Conservation (phyloP, 257 asterid genomes). For the Salvia hispanica region DNA sequence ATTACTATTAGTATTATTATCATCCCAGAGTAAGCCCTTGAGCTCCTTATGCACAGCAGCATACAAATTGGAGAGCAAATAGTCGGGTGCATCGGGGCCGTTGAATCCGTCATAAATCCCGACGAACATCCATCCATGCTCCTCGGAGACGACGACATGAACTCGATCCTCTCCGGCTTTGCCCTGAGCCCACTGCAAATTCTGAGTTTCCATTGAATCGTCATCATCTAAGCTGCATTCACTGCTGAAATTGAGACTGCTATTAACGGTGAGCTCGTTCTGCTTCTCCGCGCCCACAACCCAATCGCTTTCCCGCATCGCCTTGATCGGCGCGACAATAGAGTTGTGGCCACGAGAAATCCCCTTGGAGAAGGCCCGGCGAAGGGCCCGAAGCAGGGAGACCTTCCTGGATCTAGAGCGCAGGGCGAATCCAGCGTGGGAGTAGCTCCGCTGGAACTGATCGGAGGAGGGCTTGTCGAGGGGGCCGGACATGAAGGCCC, state of each 20-base stretch:
- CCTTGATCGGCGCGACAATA: slow-evolving; percentile 84
- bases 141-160: slow-evolving; percentile 82
- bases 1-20: slow-evolving; percentile 33
- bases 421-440: slow-evolving; percentile 71
- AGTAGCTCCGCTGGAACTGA: slow-evolving; percentile 74
- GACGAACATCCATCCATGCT: slow-evolving; percentile 87
- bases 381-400: slow-evolving; percentile 61
- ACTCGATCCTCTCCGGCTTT: slow-evolving; percentile 97
- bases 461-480: slow-evolving; percentile 78
- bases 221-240: slow-evolving; percentile 70
- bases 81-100: slow-evolving; percentile 95
- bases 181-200: slow-evolving; percentile 98
- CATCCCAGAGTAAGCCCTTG: slow-evolving; percentile 78
- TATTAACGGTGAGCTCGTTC: slow-evolving; percentile 56
- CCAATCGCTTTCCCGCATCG: slow-evolving; percentile 70
- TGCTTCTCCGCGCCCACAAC: slow-evolving; percentile 62
- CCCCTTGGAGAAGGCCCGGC: slow-evolving; percentile 73
- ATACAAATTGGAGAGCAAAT: slow-evolving; percentile 67
- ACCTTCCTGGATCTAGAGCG: slow-evolving; percentile 60
- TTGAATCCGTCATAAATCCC: slow-evolving; percentile 92
- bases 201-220: slow-evolving; percentile 37
- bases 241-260: slow-evolving; percentile 66
- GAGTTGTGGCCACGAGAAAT: slow-evolving; percentile 76
- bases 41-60: slow-evolving; percentile 74
- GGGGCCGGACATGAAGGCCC: slow-evolving; percentile 83